Evolutionary conservation across 2,329 filamentous ascomycete species (phyloP), one percentile per base, ranked within the genome.

Genomic region (Coniella lustricola): DNA sequence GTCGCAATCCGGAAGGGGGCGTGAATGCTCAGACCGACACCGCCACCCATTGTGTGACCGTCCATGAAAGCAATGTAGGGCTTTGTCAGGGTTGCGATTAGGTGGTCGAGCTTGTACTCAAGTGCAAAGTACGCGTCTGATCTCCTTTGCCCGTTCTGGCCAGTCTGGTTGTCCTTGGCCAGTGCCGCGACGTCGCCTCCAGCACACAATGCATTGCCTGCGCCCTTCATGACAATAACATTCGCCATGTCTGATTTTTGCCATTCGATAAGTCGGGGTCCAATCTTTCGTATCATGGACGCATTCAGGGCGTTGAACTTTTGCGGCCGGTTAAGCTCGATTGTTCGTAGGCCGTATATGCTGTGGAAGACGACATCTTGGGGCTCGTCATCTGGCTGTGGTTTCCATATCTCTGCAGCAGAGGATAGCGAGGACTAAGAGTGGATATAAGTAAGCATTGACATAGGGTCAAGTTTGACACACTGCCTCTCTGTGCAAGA

Each of bases 11-110:
- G 79, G 76, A 98, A 91, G 3, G 93, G 94, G 2, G 93, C 91
- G 68, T 98, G 94, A 45, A 95, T 80, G 66, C 87, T 94, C 49
- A 98, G 78, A 7, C 93, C 93, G 46, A 97, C 93, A 56, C 93
- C 93, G 48, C 93, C 93, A 48, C 93, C 93, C 93, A 98, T 98
- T 45, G 94, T 98, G 66, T 95, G 87, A 51, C 93, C 93, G 62
- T 98, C 93, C 84, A 98, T 94, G 63, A 97, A 86, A 29, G 93
- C 87, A 45, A 98, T 81, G 62, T 93, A 95, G 0, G 93, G 93
- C 72, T 96, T 98, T 53, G 74, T 65, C 71, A 95, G 96, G 33
- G 90, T 96, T 18, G 93, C 87, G 63, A 98, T 95, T 58, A 91
- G 75, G 69, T 98, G 93, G 65, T 98, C 87, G 54, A 98, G 82